Conservation (phyloP, 495 filamentous ascomycete genomes). For the Xylaria nigripes region DNA sequence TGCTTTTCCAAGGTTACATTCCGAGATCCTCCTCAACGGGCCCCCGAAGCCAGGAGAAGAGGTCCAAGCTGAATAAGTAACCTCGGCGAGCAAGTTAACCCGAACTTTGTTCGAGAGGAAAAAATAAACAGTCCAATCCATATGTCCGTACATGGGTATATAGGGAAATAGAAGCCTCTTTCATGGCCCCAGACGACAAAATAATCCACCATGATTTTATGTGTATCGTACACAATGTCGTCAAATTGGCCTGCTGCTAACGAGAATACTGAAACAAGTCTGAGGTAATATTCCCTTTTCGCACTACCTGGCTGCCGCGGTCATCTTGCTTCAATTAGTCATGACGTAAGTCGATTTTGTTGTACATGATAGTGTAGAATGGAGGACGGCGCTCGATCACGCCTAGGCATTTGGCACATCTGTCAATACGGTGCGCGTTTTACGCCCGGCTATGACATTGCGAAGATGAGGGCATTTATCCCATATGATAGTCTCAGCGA, state of each 20-base stretch:
- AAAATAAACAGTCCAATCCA: background rate
- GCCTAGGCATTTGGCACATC: background rate
- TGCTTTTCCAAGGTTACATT: background rate
- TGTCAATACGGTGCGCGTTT: background rate
- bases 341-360: background rate
- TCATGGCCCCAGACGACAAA: background rate
- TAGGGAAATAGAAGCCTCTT: background rate
- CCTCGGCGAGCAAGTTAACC: background rate
- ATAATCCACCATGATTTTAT: background rate
- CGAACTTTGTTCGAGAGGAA: background rate
- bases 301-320: background rate
- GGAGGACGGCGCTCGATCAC: background rate
- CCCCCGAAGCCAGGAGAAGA: background rate
- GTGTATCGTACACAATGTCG: background rate
- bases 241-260: background rate
- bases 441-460: background rate
- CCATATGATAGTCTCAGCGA: constrained; percentile 12
- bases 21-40: background rate
- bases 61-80: background rate
- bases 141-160: background rate
- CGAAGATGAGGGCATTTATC: background rate
- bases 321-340: background rate
- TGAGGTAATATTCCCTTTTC: background rate
- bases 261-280: background rate
- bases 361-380: background rate